Base-by-base conservation (phyloP, 108 stramenopile genomes). In the Conticribra guillardii region DNA sequence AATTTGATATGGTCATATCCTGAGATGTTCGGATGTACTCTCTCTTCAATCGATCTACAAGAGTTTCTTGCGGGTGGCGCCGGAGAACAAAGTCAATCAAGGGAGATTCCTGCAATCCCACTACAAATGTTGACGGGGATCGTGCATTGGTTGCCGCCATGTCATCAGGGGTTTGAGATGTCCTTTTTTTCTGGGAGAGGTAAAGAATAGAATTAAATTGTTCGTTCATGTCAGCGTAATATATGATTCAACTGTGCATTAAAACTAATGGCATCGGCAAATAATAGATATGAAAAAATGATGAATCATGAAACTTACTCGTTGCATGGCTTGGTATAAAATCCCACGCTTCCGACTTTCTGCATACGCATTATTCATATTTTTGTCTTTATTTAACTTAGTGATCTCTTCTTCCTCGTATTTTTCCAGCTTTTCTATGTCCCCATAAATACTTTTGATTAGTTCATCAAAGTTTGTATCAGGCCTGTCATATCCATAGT, bases 391-490 rank as follows among this genome's bases (percentile, higher is more conserved):
- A 41, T 82, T 82, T 50, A 67, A 33, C 28, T 50, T 53, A 9
- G 30, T 49, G 19, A 72, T 76, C 49, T 65, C 59, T 21, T 78
- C 58, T 64, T 66, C 77, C 55, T 86, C 80, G 34, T 68, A 41
- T 44, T 71, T 59, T 32, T 86, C 80, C 47, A 81, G 37, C 22
- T 59, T 60, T 47, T 67, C 67, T 29, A 81, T 21, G 60, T 87
- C 83, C 7, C 83, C 83, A 66, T 81, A 82, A 21, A 87, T 80
- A n/a, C 52, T 72, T 58, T 74, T 60, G 51, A 87, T 66, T 1
- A 87, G 69, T 30, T 73, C 57, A 33, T 87, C 86, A 53, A 84
- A 87, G 50, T 72, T 74, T 28, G 47, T 53, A 75, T 87, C 86
- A 30, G 76, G 69, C 2, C 76, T 41, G 37, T 41, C 8, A 41